Base-by-base conservation (phyloP, 257 asterid species). In the Echium plantagineum region DNA sequence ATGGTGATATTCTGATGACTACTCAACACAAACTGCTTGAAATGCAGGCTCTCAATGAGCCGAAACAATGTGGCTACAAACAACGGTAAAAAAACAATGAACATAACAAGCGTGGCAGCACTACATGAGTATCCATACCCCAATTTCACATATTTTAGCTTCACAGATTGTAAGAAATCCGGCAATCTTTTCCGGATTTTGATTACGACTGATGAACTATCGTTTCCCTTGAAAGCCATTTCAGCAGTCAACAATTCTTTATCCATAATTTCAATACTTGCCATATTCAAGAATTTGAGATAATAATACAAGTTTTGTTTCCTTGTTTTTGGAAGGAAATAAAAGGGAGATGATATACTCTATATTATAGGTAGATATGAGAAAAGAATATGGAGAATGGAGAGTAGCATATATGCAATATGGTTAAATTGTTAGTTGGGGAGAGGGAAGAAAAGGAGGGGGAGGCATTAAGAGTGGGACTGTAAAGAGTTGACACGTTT, bases 41-140 rank as follows among this genome's bases (percentile, higher is more conserved):
- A 73, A 63, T 67, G 56, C 26, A 66, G 28, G 0, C 61, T 66
- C 55, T 78, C 79, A 3, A 72, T 62, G 17, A 78, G 57, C 5
- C 73, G 87, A 24, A 76, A 15, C 18, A 66, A 24, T 13, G 81
- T 70, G 48, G 79, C 70, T 1, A 49, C 10, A 21, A 76, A 61
- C 63, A 83, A 32, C 10, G 91, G 82, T 28, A 79, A 49, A 21
- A 76, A 53, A 0, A 74, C 46, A 1, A 75, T 55, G 53, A 74
- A 7, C 20, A 79, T 15, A 8, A 81, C 30, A 19, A 77, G 59
- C 3, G 82, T 64, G n/a, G 83, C 74, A 0, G 91, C 89, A 32
- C 72, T 84, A 57, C 78, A 75, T 1, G 89, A 79, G 57, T 84
- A 89, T 1, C 89, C 94, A 56, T 82, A 85, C 0, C 94, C 95